phyloP scores from a whole-genome alignment of 768 basidiomycete species.

The Lanmaoa rubissima region DNA sequence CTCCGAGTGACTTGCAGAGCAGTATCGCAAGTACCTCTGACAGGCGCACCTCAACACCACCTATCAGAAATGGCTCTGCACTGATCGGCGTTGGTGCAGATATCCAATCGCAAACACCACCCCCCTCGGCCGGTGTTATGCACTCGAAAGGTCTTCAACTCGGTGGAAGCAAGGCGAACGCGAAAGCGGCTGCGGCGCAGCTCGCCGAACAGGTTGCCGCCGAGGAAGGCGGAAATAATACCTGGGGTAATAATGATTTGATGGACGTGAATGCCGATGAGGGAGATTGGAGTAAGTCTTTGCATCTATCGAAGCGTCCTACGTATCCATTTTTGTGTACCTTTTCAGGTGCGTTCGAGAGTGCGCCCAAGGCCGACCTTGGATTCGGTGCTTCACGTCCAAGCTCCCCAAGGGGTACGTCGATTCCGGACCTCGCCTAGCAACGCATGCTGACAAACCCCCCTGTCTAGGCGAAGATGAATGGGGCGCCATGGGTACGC shows the following conservation, averaged over 20 bases:
- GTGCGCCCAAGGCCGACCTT: constrained; percentile 34
- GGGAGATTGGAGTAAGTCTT: constrained; percentile 86
- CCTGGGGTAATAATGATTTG: constrained; percentile 76
- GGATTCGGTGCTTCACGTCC: constrained; percentile 24
- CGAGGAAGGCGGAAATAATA: constrained; percentile 41
- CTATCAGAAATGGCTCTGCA: constrained; percentile 4
- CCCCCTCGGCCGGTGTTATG: constrained; percentile 22
- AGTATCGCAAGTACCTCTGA: constrained; percentile 48
- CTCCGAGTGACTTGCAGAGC: constrained; percentile 69
- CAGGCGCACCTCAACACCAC: constrained; percentile 44
- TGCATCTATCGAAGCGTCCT: not conserved
- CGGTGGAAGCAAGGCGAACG: constrained; percentile 50
- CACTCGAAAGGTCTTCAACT: constrained; percentile 68
- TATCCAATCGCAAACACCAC: not conserved
- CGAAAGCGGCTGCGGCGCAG: constrained; percentile 47
- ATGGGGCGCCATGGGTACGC: constrained; percentile 22
- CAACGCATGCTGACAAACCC: not conserved
- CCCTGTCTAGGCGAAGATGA: constrained; percentile 9
- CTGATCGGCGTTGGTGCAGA: not conserved
- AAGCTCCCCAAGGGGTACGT: constrained; percentile 13
- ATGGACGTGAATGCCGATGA: constrained; percentile 93
- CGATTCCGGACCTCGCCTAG: not conserved
- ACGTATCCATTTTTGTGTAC: not conserved
- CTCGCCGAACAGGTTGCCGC: constrained; percentile 55
- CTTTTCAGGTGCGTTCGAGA: constrained; percentile 73